phyloP scores from a whole-genome alignment of 805 yeast genomes.

The Danielozyma ontarioensis region DNA sequence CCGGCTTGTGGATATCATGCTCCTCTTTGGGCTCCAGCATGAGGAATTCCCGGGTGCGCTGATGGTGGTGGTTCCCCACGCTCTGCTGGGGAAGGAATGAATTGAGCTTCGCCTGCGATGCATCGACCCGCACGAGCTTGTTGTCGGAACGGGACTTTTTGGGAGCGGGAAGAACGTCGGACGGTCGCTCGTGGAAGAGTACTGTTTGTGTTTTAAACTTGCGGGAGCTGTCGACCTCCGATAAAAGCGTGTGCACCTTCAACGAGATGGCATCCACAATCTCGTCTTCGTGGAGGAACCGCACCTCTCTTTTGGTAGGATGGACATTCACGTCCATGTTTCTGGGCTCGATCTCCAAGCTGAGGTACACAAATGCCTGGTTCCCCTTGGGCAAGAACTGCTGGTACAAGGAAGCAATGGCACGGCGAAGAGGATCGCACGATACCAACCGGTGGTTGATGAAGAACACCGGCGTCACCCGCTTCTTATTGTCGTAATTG shows the following conservation, averaged over 20 bases:
- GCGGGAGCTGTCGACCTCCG: slow-evolving; percentile 61
- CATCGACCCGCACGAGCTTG: slow-evolving; percentile 67
- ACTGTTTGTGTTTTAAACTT: slow-evolving; percentile 62
- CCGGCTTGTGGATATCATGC: not conserved
- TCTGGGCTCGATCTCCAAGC: slow-evolving; percentile 59
- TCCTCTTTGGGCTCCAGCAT: not conserved
- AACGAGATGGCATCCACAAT: slow-evolving; percentile 59
- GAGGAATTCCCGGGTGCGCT: not conserved
- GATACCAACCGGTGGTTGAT: slow-evolving; percentile 79
- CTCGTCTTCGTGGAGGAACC: slow-evolving; percentile 82
- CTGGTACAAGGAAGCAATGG: slow-evolving; percentile 57
- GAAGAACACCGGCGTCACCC: slow-evolving; percentile 68
- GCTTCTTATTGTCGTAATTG: slow-evolving; percentile 64
- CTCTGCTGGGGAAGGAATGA: slow-evolving; percentile 6
- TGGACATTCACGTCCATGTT: slow-evolving; percentile 91
- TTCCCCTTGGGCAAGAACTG: slow-evolving; percentile 70
- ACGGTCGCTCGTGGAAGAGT: slow-evolving; percentile 13
- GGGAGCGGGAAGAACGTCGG: slow-evolving; percentile 5
- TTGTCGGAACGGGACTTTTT: slow-evolving; percentile 51
- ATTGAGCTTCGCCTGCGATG: slow-evolving; percentile 44
- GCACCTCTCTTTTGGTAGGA: slow-evolving; percentile 90
- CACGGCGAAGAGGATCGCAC: slow-evolving; percentile 74
- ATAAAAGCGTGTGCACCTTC: slow-evolving; percentile 45
- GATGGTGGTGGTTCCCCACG: slow-evolving; percentile 1
- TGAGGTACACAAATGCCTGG: slow-evolving; percentile 71